phyloP scores from a whole-genome alignment of 257 asterid species.

The Haberlea rhodopensis region DNA sequence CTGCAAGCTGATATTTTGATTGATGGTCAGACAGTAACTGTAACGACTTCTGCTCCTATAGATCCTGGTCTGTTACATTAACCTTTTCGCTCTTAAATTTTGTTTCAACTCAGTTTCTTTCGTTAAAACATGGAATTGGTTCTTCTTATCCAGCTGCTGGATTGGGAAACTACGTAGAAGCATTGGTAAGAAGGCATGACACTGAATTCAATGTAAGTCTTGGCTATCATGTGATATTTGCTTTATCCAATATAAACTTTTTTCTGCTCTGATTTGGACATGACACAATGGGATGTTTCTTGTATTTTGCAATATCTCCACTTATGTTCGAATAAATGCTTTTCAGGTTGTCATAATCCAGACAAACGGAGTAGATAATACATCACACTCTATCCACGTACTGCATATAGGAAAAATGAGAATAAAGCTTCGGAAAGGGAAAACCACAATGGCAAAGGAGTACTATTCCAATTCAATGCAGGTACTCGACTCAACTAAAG shows the following conservation, averaged over 20 bases:
- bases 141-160: slow-evolving; percentile 80
- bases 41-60: slow-evolving; percentile 66
- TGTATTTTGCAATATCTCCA: not conserved
- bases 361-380: slow-evolving; percentile 67
- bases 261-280: not conserved
- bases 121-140: slow-evolving; percentile 13
- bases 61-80: slow-evolving; percentile 62
- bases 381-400: slow-evolving; percentile 64
- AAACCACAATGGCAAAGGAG: slow-evolving; percentile 67
- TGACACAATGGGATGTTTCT: not conserved
- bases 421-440: slow-evolving; percentile 75
- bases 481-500: slow-evolving; percentile 40
- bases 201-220: slow-evolving; percentile 68
- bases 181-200: slow-evolving; percentile 89
- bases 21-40: slow-evolving; percentile 45
- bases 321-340: slow-evolving; percentile 9
- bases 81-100: not conserved
- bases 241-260: not conserved
- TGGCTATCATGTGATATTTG: not conserved
- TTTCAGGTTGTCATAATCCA: slow-evolving; percentile 76
- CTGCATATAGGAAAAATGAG: slow-evolving; percentile 90
- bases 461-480: slow-evolving; percentile 88
- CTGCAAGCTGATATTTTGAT: slow-evolving; percentile 69
- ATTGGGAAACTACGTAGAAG: slow-evolving; percentile 92
- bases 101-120: not conserved